phyloP scores from a whole-genome alignment of 2,329 filamentous ascomycete species.

The Xylaria sp. region DNA sequence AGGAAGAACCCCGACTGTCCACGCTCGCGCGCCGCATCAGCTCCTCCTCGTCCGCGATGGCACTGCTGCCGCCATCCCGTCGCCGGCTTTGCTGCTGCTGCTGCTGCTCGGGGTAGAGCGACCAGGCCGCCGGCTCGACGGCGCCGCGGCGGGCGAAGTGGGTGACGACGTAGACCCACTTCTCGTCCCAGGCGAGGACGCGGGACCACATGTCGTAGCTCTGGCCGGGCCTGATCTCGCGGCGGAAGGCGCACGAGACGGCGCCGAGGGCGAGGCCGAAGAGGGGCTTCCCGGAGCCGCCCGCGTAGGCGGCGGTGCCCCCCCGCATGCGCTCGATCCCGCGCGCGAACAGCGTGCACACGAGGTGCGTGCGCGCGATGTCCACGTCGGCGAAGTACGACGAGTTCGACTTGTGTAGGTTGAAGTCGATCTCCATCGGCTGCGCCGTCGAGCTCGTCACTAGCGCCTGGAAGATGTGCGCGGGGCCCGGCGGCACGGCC shows the following conservation, averaged over 20 bases:
- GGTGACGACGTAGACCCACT: slow-evolving; percentile 59
- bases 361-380: slow-evolving; percentile 66
- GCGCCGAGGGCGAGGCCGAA: slow-evolving; percentile 51
- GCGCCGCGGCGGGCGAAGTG: slow-evolving; percentile 51
- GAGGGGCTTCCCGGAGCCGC: slow-evolving; percentile 32
- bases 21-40: slow-evolving; percentile 6
- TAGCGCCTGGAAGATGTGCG: slow-evolving; percentile 65
- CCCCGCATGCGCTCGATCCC: slow-evolving; percentile 40
- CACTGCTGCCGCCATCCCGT: slow-evolving; percentile 3
- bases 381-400: slow-evolving; percentile 74
- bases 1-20: no score
- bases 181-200: slow-evolving; percentile 58
- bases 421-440: slow-evolving; percentile 70
- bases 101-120: slow-evolving; percentile 37
- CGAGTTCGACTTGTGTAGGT: slow-evolving; percentile 71
- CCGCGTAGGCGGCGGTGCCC: slow-evolving; percentile 35
- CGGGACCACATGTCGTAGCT: slow-evolving; percentile 55
- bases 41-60: slow-evolving; percentile 15
- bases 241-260: slow-evolving; percentile 57
- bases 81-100: slow-evolving; percentile 31
- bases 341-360: slow-evolving; percentile 51
- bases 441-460: slow-evolving; percentile 64
- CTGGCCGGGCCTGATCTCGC: slow-evolving; percentile 57
- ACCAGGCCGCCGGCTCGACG: slow-evolving; percentile 37
- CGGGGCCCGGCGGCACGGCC: slow-evolving; percentile 45